These are phyloP conservation scores for Starmerella stellata DNA, from an alignment of 805 yeast genomes.

Conservation along the genomic window DNA sequence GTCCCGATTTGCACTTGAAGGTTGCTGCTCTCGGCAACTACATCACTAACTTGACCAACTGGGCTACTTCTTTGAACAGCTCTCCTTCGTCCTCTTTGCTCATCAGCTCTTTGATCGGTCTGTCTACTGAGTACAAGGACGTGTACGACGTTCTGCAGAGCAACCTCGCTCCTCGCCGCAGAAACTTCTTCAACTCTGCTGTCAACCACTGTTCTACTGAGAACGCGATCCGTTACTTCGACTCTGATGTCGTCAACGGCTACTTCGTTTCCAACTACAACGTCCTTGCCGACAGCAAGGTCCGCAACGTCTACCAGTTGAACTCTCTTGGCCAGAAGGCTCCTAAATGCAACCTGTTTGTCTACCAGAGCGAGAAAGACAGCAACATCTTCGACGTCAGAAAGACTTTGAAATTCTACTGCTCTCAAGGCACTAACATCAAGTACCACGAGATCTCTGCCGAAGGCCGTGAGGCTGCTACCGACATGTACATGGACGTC, in stretches of 20 bases:
- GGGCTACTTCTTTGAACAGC: constrained; percentile 11
- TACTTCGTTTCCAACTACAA: constrained; percentile 12
- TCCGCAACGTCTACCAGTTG: constrained; percentile 9
- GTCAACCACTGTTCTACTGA: constrained; percentile 9
- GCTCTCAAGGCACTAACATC: constrained; percentile 15
- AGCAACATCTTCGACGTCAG: constrained; percentile 13
- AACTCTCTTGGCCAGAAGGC: constrained; percentile 15
- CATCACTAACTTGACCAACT: constrained; percentile 14
- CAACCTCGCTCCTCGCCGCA: constrained; percentile 6
- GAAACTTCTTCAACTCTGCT: constrained; percentile 9
- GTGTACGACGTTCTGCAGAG: constrained; percentile 9
- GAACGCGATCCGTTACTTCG: constrained; percentile 9
- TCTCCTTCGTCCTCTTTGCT: constrained; percentile 17
- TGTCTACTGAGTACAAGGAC: constrained; percentile 18
- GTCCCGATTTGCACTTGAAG: constrained; percentile 16
- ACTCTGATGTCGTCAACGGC: constrained; percentile 11
- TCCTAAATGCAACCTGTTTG: constrained; percentile 14
- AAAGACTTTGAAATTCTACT: constrained; percentile 12
- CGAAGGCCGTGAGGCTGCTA: constrained; percentile 7
- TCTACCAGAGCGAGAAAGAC: constrained; percentile 20
- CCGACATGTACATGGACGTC: constrained; percentile 2
- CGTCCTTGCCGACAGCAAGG: constrained; percentile 7
- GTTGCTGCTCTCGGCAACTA: constrained; percentile 17
- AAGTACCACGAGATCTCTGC: constrained; percentile 11
- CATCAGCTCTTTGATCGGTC: constrained; percentile 18